Conservation (phyloP, 768 basidiomycete genomes). For the Suillus variegatus region DNA sequence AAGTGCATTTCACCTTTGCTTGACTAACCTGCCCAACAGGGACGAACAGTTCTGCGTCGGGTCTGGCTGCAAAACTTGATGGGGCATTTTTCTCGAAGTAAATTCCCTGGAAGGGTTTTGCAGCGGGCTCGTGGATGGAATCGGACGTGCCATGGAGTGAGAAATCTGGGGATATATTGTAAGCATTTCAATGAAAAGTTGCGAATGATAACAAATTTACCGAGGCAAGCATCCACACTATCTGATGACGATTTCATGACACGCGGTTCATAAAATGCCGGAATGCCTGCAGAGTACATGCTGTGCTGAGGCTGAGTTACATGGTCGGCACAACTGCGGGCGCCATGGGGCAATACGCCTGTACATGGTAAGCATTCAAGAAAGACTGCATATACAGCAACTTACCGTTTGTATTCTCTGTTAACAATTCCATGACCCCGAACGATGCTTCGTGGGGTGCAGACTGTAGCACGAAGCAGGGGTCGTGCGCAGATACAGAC, state of each 20-base stretch:
- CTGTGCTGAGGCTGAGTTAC: not conserved
- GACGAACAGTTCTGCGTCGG: too few relatives aligned
- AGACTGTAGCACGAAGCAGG: not conserved
- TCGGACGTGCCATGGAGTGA: not conserved
- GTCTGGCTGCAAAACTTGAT: too few relatives aligned
- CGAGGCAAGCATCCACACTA: not conserved
- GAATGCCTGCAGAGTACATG: not conserved
- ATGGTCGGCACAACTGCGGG: too few relatives aligned
- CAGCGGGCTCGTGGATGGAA: too few relatives aligned
- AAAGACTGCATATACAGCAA: not conserved
- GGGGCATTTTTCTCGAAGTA: too few relatives aligned
- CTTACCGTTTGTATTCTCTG: not conserved
- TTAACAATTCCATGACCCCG: not conserved
- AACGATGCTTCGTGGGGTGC: not conserved
- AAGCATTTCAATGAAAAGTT: not conserved
- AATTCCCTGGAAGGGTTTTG: too few relatives aligned
- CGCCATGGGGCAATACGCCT: not conserved
- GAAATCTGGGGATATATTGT: not conserved
- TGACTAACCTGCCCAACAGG: too few relatives aligned
- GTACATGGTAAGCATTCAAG: not conserved
- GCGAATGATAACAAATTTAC: not conserved
- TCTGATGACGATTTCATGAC: not conserved
- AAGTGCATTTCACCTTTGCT: too few relatives aligned
- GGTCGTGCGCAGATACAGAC: not conserved
- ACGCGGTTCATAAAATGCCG: not conserved